Conservation (phyloP, 2,329 filamentous ascomycete genomes). For the Grosmannia clavigera region DNA sequence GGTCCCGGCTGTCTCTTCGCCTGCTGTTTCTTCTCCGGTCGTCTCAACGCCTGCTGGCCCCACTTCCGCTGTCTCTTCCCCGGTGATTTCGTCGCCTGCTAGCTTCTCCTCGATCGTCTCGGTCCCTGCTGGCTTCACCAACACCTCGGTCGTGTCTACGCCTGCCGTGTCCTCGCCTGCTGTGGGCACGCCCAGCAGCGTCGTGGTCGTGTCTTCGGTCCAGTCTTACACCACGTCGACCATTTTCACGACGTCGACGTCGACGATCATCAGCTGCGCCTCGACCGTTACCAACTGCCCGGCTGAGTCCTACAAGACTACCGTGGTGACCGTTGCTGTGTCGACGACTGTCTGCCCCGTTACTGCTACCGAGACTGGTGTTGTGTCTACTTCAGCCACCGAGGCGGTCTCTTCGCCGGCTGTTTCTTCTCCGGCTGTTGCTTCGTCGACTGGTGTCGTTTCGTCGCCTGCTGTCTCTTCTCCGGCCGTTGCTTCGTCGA, state of each 20-base stretch:
- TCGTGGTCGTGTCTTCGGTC: background rate
- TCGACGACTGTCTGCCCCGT: constrained; percentile 51
- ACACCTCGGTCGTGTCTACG: background rate
- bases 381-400: constrained; percentile 10
- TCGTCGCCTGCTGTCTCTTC: too few species aligned
- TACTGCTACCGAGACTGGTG: constrained; percentile 35
- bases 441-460: background rate
- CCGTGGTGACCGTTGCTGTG: constrained; percentile 39
- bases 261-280: constrained; percentile 39
- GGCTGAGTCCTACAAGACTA: constrained; percentile 29
- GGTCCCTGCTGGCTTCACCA: constrained; percentile 1
- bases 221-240: constrained; percentile 15
- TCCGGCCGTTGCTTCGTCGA: too few species aligned
- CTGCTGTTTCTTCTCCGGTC: background rate
- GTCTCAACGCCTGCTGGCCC: background rate
- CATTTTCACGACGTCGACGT: constrained; percentile 34
- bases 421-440: background rate
- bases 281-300: constrained; percentile 38
- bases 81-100: background rate
- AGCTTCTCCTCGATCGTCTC: constrained; percentile 1
- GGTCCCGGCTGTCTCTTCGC: background rate
- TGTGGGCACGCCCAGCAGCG: background rate
- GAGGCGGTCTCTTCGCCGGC: background rate
- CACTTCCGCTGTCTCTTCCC: background rate
- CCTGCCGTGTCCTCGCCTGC: background rate